These are phyloP conservation scores for Sporothrix mexicana DNA, from an alignment of 2,329 filamentous ascomycete species.

Conservation along the genomic window DNA sequence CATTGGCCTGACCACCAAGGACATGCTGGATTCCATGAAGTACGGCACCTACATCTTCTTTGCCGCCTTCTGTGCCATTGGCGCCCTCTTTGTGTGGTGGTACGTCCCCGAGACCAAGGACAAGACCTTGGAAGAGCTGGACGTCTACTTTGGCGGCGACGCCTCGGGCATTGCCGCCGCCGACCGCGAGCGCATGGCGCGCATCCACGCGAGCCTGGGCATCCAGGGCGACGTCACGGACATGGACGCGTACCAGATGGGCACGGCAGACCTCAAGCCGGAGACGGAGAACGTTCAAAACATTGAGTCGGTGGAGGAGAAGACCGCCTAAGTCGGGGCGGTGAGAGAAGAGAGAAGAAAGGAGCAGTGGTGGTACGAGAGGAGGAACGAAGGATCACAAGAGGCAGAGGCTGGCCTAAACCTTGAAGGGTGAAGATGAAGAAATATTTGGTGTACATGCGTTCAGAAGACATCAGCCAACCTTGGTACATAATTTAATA, in stretches of 20 bases:
- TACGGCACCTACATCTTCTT: constrained; percentile 66
- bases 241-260: not conserved
- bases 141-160: constrained; percentile 44
- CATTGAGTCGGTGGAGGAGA: not conserved
- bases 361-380: not conserved
- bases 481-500: too few species aligned
- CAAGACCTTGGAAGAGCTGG: constrained; percentile 72
- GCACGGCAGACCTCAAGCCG: not conserved
- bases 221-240: constrained; percentile 40
- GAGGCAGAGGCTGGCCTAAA: too few species aligned
- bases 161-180: constrained; percentile 28
- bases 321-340: not conserved
- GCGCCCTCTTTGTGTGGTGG: constrained; percentile 57
- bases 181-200: constrained; percentile 30
- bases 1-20: constrained; percentile 53
- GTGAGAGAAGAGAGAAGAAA: not conserved
- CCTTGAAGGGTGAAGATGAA: too few species aligned
- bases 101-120: constrained; percentile 66
- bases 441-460: too few species aligned
- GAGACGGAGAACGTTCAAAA: not conserved
- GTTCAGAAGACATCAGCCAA: too few species aligned
- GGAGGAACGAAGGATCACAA: too few species aligned
- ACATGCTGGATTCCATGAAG: constrained; percentile 49
- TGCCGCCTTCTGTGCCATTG: constrained; percentile 54
- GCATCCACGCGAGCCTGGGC: constrained; percentile 32